phyloP scores from a whole-genome alignment of 176 grass and related monocot genomes.

The Oropetium thomaeum region DNA sequence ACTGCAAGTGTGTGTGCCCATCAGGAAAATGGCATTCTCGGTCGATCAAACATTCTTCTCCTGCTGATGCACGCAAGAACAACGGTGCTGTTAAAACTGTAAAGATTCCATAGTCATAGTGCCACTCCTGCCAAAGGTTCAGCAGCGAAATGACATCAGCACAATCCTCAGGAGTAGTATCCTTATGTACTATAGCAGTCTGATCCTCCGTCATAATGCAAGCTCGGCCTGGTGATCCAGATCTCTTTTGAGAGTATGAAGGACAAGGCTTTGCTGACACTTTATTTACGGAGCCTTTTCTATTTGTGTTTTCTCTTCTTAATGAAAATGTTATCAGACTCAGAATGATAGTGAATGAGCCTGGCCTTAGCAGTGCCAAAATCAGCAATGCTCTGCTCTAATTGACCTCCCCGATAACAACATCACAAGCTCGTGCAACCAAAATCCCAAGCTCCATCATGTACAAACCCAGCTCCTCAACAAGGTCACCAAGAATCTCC shows the following conservation, averaged over 20 bases:
- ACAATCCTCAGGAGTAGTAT: background rate
- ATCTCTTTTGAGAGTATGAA: background rate
- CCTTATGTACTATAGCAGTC: background rate
- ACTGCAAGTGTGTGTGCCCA: constrained; percentile 63
- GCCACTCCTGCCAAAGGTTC: constrained; percentile 94
- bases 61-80: constrained; percentile 41
- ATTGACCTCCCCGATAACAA: constrained; percentile 45
- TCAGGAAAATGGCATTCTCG: constrained; percentile 46
- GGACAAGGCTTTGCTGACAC: background rate
- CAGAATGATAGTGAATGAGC: constrained; percentile 86
- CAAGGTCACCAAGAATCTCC: constrained; percentile 43
- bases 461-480: constrained; percentile 56
- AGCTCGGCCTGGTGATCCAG: background rate
- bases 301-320: constrained; percentile 36
- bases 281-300: constrained; percentile 9
- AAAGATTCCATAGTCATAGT: constrained; percentile 86
- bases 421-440: constrained; percentile 70
- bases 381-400: constrained; percentile 64
- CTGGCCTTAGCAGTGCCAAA: constrained; percentile 76
- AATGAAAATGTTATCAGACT: constrained; percentile 58
- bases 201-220: constrained; percentile 5
- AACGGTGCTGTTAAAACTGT: constrained; percentile 78
- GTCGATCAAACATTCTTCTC: constrained; percentile 30
- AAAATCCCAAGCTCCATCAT: constrained; percentile 87
- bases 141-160: background rate